Conservation (phyloP, 257 asterid species). For the Nemophila menziesii region DNA sequence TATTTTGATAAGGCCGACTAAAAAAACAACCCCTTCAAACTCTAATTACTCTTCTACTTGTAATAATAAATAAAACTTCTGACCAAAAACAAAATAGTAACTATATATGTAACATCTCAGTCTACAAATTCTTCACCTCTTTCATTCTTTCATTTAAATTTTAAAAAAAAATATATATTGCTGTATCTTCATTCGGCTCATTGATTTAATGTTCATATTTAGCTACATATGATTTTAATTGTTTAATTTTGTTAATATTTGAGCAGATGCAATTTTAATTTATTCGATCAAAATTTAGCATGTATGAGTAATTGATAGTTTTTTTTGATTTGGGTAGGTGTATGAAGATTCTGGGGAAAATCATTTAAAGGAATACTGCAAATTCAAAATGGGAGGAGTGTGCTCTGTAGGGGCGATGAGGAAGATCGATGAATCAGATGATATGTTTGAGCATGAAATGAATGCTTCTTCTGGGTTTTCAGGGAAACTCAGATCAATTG, state of each 20-base stretch:
- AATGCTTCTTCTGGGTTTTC: slow-evolving; percentile 51
- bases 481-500: slow-evolving; percentile 48
- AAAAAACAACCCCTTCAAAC: too few species aligned
- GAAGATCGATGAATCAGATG: slow-evolving; percentile 29
- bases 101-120: neutral
- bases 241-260: too few species aligned
- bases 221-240: too few species aligned
- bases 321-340: slow-evolving; percentile 7
- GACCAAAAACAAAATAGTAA: too few species aligned
- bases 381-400: slow-evolving; percentile 89
- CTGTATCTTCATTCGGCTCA: neutral
- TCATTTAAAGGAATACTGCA: slow-evolving; percentile 6
- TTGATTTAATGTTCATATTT: too few species aligned
- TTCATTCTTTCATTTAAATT: too few species aligned
- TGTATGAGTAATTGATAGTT: neutral
- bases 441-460: slow-evolving; percentile 27
- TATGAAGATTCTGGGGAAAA: neutral
- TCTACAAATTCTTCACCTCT: neutral
- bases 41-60: neutral
- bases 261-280: too few species aligned
- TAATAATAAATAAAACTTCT: too few species aligned
- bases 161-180: neutral
- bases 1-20: too few species aligned
- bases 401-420: slow-evolving; percentile 64
- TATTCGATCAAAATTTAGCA: too few species aligned